Evolutionary conservation across 495 filamentous ascomycete species (phyloP), one percentile per base, ranked within the genome.

Genomic region (Podospora fimiseda): DNA sequence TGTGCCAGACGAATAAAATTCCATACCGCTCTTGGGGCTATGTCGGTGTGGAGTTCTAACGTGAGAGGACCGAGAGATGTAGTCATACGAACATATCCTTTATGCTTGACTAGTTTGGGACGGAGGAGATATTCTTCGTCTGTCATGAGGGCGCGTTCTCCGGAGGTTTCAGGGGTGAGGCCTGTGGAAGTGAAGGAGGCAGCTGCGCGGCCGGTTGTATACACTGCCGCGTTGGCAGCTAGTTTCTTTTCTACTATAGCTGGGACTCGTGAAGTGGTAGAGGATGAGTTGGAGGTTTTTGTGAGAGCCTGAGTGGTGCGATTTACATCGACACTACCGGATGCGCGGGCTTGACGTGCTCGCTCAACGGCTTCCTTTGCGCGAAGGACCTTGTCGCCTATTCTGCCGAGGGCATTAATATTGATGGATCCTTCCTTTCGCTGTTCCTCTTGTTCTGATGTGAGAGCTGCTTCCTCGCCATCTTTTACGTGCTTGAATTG

Each of bases 101-200:
- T 92, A 57, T 76, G 79, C 64, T 94, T 95, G 27, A 99, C 84
- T 41, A 88, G 84, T 43, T 82, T 84, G 11, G 91, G 88, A 60
- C 89, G 87, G 41, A 97, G 77, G 86, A 99, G 93, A 69, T 90
- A 97, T 59, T 96, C 89, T 70, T 99, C 93, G 52, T 95, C 89
- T 1, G 86, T 86, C 15, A 97, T 78, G 27, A 90, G 69, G 20
- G 93, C 92, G 48, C 90, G 80, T 56, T 94, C 89, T 56, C 76
- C 83, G 53, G 85, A 84, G 0, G 93, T 99, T 59, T 94, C 87
- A 0, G 91, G 91, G 13, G 94, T 97, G 45, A 97, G 69, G 21
- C 92, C 91, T 0, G 93, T 99, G 58, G 85, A 90, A 37, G 93
- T 99, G 63, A 99, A 89, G 48, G 88, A 94, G 20, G 93, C 93